Evolutionary conservation across 192 early-diverging fungal species (phyloP).

Genomic region (Backusella tarrabulga): DNA sequence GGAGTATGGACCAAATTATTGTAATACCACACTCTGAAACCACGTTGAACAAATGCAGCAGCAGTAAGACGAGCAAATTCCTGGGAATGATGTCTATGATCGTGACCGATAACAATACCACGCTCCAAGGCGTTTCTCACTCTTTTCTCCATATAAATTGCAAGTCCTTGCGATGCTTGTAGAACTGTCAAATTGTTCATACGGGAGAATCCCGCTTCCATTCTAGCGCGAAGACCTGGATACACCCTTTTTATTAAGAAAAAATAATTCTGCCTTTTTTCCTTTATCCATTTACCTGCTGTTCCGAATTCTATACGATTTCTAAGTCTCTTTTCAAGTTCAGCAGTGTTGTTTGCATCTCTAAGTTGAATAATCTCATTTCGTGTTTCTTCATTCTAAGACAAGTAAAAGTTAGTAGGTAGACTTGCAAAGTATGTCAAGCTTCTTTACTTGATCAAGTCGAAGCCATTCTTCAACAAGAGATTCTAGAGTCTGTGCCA

Average conservation of each 20-base stretch:
- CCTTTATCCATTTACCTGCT: slow-evolving; percentile 48
- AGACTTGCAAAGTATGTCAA: background rate
- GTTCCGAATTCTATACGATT: slow-evolving; percentile 83
- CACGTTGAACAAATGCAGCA: slow-evolving; percentile 75
- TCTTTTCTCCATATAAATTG: slow-evolving; percentile 60
- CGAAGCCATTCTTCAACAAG: slow-evolving; percentile 57
- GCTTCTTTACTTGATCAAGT: slow-evolving; percentile 47
- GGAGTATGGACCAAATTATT: slow-evolving; percentile 80
- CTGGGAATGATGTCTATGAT: slow-evolving; percentile 88
- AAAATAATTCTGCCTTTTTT: background rate
- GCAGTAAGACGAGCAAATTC: slow-evolving; percentile 83
- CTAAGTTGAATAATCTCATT: slow-evolving; percentile 54
- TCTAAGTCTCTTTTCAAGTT: slow-evolving; percentile 55
- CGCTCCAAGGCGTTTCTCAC: slow-evolving; percentile 57
- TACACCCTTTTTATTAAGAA: background rate
- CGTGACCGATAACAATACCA: slow-evolving; percentile 91
- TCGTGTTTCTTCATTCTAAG: slow-evolving; percentile 61
- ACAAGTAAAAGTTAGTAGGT: background rate
- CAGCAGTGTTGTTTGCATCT: slow-evolving; percentile 43
- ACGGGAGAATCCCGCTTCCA: slow-evolving; percentile 90
- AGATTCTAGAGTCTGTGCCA: slow-evolving; percentile 1
- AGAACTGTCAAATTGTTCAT: slow-evolving; percentile 95
- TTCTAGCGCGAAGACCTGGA: slow-evolving; percentile 80
- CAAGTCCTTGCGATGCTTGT: slow-evolving; percentile 88
- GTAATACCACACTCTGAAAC: slow-evolving; percentile 80